These are phyloP conservation scores for Mortierella sp. DNA, from an alignment of 371 early-diverging fungal genomes.

Conservation along the genomic window DNA sequence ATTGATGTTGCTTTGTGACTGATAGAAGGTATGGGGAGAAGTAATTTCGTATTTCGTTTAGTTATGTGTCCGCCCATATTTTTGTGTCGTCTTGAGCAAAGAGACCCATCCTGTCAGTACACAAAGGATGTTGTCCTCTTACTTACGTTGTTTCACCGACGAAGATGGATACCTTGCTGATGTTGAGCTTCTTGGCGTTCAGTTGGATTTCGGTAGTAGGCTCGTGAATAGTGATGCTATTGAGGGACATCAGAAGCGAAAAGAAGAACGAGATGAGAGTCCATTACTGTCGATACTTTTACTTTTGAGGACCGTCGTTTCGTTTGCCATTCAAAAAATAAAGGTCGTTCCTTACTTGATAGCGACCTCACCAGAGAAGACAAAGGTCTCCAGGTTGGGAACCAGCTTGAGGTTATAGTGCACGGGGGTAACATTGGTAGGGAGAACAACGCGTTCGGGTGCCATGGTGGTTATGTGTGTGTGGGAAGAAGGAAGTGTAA, in stretches of 20 bases:
- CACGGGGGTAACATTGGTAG: slow-evolving; percentile 76
- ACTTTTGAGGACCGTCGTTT: neutral
- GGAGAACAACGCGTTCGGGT: slow-evolving; percentile 73
- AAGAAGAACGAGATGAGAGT: neutral
- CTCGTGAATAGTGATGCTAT: slow-evolving; percentile 64
- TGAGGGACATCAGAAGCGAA: neutral
- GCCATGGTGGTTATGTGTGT: slow-evolving; percentile 23
- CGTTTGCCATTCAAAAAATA: neutral
- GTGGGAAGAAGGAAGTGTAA: neutral
- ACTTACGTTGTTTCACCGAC: slow-evolving; percentile 24
- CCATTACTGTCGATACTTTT: neutral
- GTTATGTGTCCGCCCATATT: neutral
- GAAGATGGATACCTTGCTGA: slow-evolving; percentile 48
- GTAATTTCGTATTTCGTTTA: neutral
- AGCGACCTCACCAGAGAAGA: slow-evolving; percentile 68
- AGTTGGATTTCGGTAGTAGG: slow-evolving; percentile 67
- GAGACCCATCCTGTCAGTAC: neutral
- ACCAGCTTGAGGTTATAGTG: slow-evolving; percentile 81
- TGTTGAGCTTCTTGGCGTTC: slow-evolving; percentile 70
- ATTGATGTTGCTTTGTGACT: slow-evolving; percentile 60
- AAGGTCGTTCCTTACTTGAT: slow-evolving; percentile 23
- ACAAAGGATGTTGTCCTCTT: neutral
- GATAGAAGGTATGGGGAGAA: neutral
- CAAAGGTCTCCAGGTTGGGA: slow-evolving; percentile 78
- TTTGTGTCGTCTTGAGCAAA: neutral